These are phyloP conservation scores for Porphyrellus cyaneotinctus DNA, from an alignment of 768 basidiomycete species.

Conservation along the genomic window DNA sequence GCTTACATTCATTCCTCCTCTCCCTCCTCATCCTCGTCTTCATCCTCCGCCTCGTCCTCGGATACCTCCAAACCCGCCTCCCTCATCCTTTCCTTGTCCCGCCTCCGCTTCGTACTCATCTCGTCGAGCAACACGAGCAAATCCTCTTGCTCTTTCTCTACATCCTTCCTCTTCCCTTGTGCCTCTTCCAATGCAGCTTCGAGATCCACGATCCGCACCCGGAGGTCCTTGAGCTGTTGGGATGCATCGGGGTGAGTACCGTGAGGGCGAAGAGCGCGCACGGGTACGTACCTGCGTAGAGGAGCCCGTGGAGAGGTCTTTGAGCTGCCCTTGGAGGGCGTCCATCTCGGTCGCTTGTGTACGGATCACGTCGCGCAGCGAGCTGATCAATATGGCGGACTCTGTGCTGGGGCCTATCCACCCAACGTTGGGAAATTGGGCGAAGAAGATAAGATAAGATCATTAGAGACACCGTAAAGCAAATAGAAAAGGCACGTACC, in stretches of 20 bases:
- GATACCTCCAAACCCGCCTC: conserved; percentile 82
- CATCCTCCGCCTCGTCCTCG: conserved; percentile 85
- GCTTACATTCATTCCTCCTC: conserved; percentile 2
- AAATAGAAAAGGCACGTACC: conserved; percentile 37
- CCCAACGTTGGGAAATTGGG: not conserved
- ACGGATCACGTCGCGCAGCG: conserved; percentile 78
- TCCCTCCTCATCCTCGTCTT: conserved; percentile 44
- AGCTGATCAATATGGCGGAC: conserved; percentile 74
- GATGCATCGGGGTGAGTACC: not conserved
- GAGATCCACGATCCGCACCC: conserved; percentile 44
- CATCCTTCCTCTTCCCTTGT: conserved; percentile 69
- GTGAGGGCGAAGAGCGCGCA: not conserved
- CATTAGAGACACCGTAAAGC: not conserved
- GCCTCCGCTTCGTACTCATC: conserved; percentile 76
- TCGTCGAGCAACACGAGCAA: conserved; percentile 91
- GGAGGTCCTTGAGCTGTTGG: conserved; percentile 42
- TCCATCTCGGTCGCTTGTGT: conserved; percentile 82
- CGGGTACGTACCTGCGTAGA: conserved; percentile 35
- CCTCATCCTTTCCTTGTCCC: conserved; percentile 76
- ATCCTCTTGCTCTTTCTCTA: conserved; percentile 96
- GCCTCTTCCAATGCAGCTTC: conserved; percentile 46
- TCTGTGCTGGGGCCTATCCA: conserved; percentile 64
- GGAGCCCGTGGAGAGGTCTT: conserved; percentile 34
- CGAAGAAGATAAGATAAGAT: not conserved
- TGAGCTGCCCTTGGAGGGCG: conserved; percentile 55